A percentile compares a stretch with the other conserved stretches of the same genome.
phyloP scores from a whole-genome alignment of 1,284 basidiomycete species.

The Apiotrichum brassicae region DNA sequence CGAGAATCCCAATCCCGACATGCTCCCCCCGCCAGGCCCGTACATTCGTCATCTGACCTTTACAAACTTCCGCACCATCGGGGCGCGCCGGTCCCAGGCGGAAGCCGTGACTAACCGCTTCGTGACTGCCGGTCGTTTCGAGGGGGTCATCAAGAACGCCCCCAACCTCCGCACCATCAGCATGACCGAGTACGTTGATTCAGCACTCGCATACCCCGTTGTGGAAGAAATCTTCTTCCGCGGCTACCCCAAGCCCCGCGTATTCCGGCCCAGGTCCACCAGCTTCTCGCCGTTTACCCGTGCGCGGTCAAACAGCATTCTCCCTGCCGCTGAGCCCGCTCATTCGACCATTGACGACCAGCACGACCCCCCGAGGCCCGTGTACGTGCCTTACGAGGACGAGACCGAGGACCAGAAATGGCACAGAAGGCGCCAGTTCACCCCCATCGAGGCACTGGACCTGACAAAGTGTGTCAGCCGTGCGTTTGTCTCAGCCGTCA shows the following conservation, averaged over 20 bases:
- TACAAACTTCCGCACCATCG: slow-evolving; percentile 89
- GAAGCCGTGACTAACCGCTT: slow-evolving; percentile 85
- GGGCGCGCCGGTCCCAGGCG: slow-evolving; percentile 83
- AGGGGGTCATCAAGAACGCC: slow-evolving; percentile 78
- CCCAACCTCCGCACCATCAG: slow-evolving; percentile 75
- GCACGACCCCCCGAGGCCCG: slow-evolving; percentile 29
- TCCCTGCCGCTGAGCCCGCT: slow-evolving; percentile 7
- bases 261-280: slow-evolving; percentile 19
- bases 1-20: slow-evolving; percentile 31
- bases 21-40: slow-evolving; percentile 40
- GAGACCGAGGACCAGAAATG: slow-evolving; percentile 61
- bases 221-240: slow-evolving; percentile 80
- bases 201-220: slow-evolving; percentile 70
- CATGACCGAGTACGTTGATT: slow-evolving; percentile 95
- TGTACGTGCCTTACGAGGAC: slow-evolving; percentile 42
- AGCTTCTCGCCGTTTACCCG: slow-evolving; percentile 14
- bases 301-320: slow-evolving; percentile 18
- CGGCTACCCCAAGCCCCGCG: slow-evolving; percentile 49
- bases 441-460: slow-evolving; percentile 79
- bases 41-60: slow-evolving; percentile 68
- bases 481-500: slow-evolving; percentile 75
- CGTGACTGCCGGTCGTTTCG: slow-evolving; percentile 80
- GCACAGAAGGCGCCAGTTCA: slow-evolving; percentile 48
- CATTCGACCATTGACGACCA: slow-evolving; percentile 18
- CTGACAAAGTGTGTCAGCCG: slow-evolving; percentile 89